phyloP scores from a whole-genome alignment of 1,139 yeast genomes.

The Chernovozyma aurita region DNA sequence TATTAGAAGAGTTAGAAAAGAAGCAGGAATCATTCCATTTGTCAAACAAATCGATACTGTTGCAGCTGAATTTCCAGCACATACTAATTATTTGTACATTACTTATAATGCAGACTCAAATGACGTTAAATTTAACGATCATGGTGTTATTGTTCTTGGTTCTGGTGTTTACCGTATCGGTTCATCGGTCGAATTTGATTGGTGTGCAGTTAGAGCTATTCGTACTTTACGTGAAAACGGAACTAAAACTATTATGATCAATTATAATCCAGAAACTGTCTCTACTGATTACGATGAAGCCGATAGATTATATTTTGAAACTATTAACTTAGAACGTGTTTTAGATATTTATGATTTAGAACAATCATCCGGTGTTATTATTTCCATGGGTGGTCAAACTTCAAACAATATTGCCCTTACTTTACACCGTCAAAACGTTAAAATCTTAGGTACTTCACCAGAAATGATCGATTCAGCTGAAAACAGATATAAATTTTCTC shows the following conservation, averaged over 20 bases:
- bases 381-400: constrained; percentile 99
- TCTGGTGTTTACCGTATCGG: constrained; percentile 96
- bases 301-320: constrained; percentile 94
- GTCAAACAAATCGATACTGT: constrained; percentile 98
- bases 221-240: constrained; percentile 89
- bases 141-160: constrained; percentile 86
- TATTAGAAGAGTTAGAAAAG: constrained; percentile 85
- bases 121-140: constrained; percentile 79
- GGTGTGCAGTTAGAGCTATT: constrained; percentile 96
- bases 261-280: constrained; percentile 98
- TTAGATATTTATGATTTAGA: constrained; percentile 94
- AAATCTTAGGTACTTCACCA: constrained; percentile 94
- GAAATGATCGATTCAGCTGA: constrained; percentile 99
- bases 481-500: constrained; percentile 95
- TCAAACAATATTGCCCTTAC: constrained; percentile 95
- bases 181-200: constrained; percentile 90
- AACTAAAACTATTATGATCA: constrained; percentile 91
- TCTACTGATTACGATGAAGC: constrained; percentile 98
- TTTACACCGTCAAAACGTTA: constrained; percentile 90
- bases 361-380: constrained; percentile 86
- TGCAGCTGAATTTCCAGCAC: constrained; percentile 98
- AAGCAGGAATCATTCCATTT: constrained; percentile 83
- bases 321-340: constrained; percentile 90
- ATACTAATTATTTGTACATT: constrained; percentile 89
- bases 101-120: constrained; percentile 92